These are phyloP conservation scores for Daldinia loculata DNA, from an alignment of 495 filamentous ascomycete species.

Conservation along the genomic window DNA sequence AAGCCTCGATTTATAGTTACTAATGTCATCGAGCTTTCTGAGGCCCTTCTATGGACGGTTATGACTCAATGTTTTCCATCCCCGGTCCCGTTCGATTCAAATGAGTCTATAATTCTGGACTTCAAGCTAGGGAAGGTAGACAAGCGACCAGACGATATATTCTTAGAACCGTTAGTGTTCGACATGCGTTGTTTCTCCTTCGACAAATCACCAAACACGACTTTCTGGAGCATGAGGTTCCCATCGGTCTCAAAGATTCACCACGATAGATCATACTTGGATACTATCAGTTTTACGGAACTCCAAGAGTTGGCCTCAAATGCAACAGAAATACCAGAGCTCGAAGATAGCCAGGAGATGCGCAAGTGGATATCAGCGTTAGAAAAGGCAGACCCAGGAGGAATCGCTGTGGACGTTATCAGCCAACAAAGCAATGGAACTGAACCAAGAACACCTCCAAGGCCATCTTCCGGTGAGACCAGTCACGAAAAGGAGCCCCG, in stretches of 20 bases:
- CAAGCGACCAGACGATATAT: slow-evolving; percentile 50
- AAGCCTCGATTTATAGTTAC: slow-evolving; percentile 72
- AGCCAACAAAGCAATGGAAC: slow-evolving; percentile 42
- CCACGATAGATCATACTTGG: slow-evolving; percentile 54
- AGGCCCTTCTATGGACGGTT: slow-evolving; percentile 47
- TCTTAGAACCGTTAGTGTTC: slow-evolving; percentile 53
- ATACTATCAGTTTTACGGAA: slow-evolving; percentile 54
- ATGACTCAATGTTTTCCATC: slow-evolving; percentile 48
- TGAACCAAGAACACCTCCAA: slow-evolving; percentile 3
- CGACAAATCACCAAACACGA: slow-evolving; percentile 53
- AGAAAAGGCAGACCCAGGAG: slow-evolving; percentile 54
- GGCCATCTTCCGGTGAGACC: not conserved
- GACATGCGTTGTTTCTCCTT: slow-evolving; percentile 60
- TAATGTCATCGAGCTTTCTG: slow-evolving; percentile 57
- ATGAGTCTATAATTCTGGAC: slow-evolving; percentile 48
- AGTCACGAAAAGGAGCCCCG: not conserved
- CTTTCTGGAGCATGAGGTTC: slow-evolving; percentile 58
- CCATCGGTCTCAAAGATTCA: slow-evolving; percentile 58
- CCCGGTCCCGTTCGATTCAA: slow-evolving; percentile 42
- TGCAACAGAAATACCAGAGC: slow-evolving; percentile 45
- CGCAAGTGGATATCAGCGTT: slow-evolving; percentile 64
- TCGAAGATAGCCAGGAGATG: slow-evolving; percentile 60
- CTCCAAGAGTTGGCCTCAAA: slow-evolving; percentile 54
- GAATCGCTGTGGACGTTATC: slow-evolving; percentile 42
- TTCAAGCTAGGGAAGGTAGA: slow-evolving; percentile 25